Conservation (phyloP, 768 basidiomycete genomes). For the Lyophyllum decastes region DNA sequence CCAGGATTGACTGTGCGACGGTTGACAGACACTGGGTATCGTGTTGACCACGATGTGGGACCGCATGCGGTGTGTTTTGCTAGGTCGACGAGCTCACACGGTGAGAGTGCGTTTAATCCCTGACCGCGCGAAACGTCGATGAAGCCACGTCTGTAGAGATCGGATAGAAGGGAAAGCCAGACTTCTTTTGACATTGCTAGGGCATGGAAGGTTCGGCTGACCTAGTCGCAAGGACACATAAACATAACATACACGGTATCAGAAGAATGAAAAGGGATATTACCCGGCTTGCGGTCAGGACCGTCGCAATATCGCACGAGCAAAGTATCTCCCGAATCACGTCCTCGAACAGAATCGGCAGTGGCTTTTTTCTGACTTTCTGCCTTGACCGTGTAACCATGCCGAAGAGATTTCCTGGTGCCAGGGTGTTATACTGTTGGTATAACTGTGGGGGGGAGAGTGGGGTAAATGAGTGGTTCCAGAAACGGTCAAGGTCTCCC, state of each 20-base stretch:
- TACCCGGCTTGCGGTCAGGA: slow-evolving; percentile 2
- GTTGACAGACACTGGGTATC: background rate
- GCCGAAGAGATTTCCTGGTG: no score
- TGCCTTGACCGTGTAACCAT: no score
- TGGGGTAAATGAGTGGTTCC: no score
- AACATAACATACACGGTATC: background rate
- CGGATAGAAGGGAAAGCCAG: slow-evolving; percentile 1
- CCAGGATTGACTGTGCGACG: background rate
- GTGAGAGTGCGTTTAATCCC: background rate
- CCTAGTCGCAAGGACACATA: background rate
- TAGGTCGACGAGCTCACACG: background rate
- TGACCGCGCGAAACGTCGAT: slow-evolving; percentile 1
- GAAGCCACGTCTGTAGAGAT: slow-evolving; percentile 5
- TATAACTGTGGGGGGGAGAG: no score
- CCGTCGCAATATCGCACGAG: slow-evolving; percentile 1
- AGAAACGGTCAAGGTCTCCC: no score
- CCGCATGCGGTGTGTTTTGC: background rate
- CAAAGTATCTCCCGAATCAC: slow-evolving; percentile 2
- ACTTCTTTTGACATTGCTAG: slow-evolving; percentile 45
- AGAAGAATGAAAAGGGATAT: background rate
- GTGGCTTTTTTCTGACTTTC: no score
- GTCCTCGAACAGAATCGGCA: slow-evolving; percentile 7
- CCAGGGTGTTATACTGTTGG: no score
- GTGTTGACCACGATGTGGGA: background rate
- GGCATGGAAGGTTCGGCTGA: slow-evolving; percentile 25